Base-by-base conservation (phyloP, 352 stramenopile genomes). In the Phytophthora tubulina region DNA sequence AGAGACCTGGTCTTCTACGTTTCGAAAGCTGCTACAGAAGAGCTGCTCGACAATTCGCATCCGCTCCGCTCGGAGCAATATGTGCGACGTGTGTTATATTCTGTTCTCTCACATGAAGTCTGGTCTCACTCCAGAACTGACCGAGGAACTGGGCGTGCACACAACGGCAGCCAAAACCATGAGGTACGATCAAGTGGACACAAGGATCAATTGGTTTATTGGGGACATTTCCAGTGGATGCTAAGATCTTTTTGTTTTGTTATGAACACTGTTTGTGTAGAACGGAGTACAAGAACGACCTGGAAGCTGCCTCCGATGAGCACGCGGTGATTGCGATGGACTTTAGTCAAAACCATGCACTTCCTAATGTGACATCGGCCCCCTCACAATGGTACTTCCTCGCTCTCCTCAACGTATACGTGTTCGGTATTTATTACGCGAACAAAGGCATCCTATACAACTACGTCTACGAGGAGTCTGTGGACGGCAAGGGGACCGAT, bases 261-360 rank as follows among this genome's bases (percentile, higher is more conserved):
- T 54, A 8, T 2, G 21, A 27, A 27, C 21, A 27, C 21, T 2
- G 21, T 27, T 27, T 27, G 21, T 27, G 21, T 27, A 27, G 21
- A 33, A 46, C 21, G 7, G 63, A 76, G 53, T 73, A 73, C 38
- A 49, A 52, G 45, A 49, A 36, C 1, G 53, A 76, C 21, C 9
- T 50, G 6, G 27, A 31, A 4, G 8, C 15, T n/a, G 38, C 27
- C 2, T 30, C 11, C 0, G 59, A 74, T 15, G n/a, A 45, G 3
- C 33, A 76, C 6, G 45, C 50, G 6, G 70, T 78, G 1, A 39
- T 74, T 3, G 49, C 65, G 53, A 78, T 78, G 30, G 55, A 74
- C 44, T 71, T 27, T 27, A 0, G 21, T 27, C 21, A 27, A 27
- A 27, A 27, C 21, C 21, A 1, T 27, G 2, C 21, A 27, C 21